These are phyloP conservation scores for Komagataella mondaviorum DNA, from an alignment of 805 yeast species.

Conservation along the genomic window DNA sequence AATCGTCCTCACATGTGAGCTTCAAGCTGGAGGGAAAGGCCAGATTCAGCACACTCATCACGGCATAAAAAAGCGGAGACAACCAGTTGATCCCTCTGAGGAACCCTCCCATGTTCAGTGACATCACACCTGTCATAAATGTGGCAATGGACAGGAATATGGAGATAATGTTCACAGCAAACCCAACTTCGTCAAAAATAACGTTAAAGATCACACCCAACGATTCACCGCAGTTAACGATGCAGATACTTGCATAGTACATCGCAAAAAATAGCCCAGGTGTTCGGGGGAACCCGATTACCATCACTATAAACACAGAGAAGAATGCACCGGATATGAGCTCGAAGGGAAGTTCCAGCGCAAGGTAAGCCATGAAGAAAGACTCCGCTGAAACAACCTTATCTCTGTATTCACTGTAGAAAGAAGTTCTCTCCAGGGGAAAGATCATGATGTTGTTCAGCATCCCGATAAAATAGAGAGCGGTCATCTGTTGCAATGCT, in stretches of 20 bases:
- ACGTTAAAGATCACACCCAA: conserved; percentile 74
- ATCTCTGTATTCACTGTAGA: conserved; percentile 70
- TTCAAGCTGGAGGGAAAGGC: conserved; percentile 36
- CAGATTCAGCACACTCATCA: conserved; percentile 43
- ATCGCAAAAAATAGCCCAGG: conserved; percentile 55
- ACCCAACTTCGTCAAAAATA: conserved; percentile 59
- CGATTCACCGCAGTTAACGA: conserved; percentile 70
- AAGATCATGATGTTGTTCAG: conserved; percentile 65
- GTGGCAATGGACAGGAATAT: conserved; percentile 56
- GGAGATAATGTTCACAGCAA: conserved; percentile 65
- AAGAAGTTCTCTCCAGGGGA: conserved; percentile 60
- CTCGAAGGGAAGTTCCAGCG: conserved; percentile 60
- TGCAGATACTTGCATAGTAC: conserved; percentile 36
- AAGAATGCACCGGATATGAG: conserved; percentile 43
- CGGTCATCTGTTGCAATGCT: conserved; percentile 57
- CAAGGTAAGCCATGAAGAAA: conserved; percentile 45
- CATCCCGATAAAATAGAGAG: conserved; percentile 69
- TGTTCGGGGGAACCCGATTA: conserved; percentile 59
- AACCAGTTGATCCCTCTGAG: conserved; percentile 60
- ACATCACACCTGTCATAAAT: conserved; percentile 77
- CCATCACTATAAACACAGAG: conserved; percentile 50
- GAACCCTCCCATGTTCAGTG: conserved; percentile 59
- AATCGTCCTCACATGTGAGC: conserved; percentile 31
- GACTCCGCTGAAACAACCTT: conserved; percentile 53
- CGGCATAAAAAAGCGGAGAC: conserved; percentile 68